Conservation (phyloP, 208 protist species). For the Trypanosoma caninum region DNA sequence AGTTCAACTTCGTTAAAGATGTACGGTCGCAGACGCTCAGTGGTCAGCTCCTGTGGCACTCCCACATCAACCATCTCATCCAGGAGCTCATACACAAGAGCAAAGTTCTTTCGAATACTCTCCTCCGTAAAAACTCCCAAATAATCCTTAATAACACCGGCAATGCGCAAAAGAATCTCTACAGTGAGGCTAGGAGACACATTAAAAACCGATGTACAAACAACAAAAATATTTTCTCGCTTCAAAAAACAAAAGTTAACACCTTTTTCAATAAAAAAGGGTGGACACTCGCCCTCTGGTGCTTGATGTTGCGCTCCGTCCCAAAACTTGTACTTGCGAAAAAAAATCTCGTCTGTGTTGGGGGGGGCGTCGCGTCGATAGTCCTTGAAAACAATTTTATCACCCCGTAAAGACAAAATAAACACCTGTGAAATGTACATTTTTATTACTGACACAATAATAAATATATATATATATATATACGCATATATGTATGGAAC, state of each 20-base stretch:
- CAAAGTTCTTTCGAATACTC: slow-evolving; percentile 81
- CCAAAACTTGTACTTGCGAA: slow-evolving; percentile 73
- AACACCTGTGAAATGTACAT: slow-evolving; percentile 80
- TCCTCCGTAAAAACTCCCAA: slow-evolving; percentile 87
- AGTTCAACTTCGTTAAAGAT: slow-evolving; percentile 67
- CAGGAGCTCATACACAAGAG: slow-evolving; percentile 91
- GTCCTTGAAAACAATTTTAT: slow-evolving; percentile 81
- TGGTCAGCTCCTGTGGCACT: slow-evolving; percentile 69
- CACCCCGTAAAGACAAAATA: slow-evolving; percentile 76
- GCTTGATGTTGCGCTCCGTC: slow-evolving; percentile 34
- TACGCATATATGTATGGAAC: not conserved
- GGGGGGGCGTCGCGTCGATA: slow-evolving; percentile 71
- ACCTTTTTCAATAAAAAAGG: slow-evolving; percentile 65
- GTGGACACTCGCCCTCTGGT: slow-evolving; percentile 52
- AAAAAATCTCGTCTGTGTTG: slow-evolving; percentile 78
- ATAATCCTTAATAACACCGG: slow-evolving; percentile 84
- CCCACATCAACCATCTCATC: slow-evolving; percentile 91
- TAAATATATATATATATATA: not conserved
- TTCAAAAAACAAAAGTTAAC: slow-evolving; percentile 79
- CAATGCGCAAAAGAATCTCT: slow-evolving; percentile 68
- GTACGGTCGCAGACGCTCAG: slow-evolving; percentile 77
- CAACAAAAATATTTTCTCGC: slow-evolving; percentile 73
- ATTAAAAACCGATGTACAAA: slow-evolving; percentile 77
- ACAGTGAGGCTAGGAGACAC: slow-evolving; percentile 59
- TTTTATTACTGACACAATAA: no score